A percentile compares a stretch with the other conserved stretches of the same genome.
Conservation (phyloP, 108 stramenopile genomes). For the Bacterosira constricta region DNA sequence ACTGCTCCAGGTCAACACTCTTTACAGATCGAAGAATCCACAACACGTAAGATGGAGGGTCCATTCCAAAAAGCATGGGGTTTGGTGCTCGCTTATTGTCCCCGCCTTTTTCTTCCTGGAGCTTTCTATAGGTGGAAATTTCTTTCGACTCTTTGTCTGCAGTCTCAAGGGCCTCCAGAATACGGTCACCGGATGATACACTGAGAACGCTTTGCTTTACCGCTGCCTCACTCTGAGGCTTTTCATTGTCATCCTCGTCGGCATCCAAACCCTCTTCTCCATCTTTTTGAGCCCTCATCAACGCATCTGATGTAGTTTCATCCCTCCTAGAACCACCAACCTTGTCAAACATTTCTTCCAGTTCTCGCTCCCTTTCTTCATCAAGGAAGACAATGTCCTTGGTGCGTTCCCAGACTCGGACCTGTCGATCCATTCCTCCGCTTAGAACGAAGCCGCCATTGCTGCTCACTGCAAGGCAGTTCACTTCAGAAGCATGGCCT, state of each 20-base stretch:
- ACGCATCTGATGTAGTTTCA: slow-evolving; percentile 54
- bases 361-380: slow-evolving; percentile 93
- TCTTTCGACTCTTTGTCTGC: slow-evolving; percentile 88
- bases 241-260: slow-evolving; percentile 53
- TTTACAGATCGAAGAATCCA: slow-evolving; percentile 85
- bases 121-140: slow-evolving; percentile 53
- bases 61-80: slow-evolving; percentile 84
- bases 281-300: slow-evolving; percentile 48
- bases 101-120: slow-evolving; percentile 38
- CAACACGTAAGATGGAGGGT: slow-evolving; percentile 84
- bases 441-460: slow-evolving; percentile 90
- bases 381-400: slow-evolving; percentile 97
- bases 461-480: slow-evolving; percentile 78
- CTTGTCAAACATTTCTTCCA: slow-evolving; percentile 90
- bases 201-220: slow-evolving; percentile 83
- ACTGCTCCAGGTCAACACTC: slow-evolving; percentile 92
- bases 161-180: slow-evolving; percentile 93
- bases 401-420: slow-evolving; percentile 97
- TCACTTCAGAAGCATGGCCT: slow-evolving; percentile 92
- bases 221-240: slow-evolving; percentile 88
- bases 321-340: slow-evolving; percentile 61
- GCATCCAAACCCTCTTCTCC: slow-evolving; percentile 50
- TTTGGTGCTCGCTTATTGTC: slow-evolving; percentile 56
- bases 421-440: slow-evolving; percentile 92
- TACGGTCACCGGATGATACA: slow-evolving; percentile 90